Evolutionary conservation across 1,139 yeast species (phyloP).

Genomic region (Taiozyma onychis): DNA sequence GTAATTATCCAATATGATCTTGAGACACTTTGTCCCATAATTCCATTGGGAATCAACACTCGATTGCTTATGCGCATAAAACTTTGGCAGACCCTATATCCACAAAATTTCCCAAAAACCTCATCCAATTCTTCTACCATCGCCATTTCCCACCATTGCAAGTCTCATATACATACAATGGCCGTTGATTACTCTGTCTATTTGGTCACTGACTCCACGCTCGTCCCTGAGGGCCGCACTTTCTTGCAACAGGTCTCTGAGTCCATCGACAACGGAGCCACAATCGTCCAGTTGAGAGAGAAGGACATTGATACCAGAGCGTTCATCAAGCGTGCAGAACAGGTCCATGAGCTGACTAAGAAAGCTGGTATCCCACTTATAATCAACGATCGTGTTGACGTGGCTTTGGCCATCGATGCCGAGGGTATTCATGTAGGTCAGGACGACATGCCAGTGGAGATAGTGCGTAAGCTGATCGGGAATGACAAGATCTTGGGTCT

Average conservation of each 20-base stretch:
- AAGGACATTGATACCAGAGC: constrained; percentile 64
- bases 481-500: constrained; percentile 75
- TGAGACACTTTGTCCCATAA: background rate
- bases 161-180: background rate
- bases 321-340: constrained; percentile 57
- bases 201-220: constrained; percentile 75
- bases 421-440: constrained; percentile 96
- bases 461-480: constrained; percentile 63
- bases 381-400: constrained; percentile 85
- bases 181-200: constrained; percentile 56
- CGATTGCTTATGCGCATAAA: background rate
- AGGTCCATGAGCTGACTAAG: constrained; percentile 57
- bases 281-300: constrained; percentile 81
- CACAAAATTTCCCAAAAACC: background rate
- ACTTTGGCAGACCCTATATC: background rate
- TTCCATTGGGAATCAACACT: background rate
- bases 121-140: background rate
- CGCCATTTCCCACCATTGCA: background rate
- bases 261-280: constrained; percentile 68
- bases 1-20: no score
- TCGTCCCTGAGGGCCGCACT: constrained; percentile 62
- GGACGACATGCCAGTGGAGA: constrained; percentile 71
- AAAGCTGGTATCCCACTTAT: constrained; percentile 65
- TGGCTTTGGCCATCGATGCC: constrained; percentile 84
- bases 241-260: constrained; percentile 55